Conservation (phyloP, 768 basidiomycete genomes). For the Candolleomyces eurysporus region DNA sequence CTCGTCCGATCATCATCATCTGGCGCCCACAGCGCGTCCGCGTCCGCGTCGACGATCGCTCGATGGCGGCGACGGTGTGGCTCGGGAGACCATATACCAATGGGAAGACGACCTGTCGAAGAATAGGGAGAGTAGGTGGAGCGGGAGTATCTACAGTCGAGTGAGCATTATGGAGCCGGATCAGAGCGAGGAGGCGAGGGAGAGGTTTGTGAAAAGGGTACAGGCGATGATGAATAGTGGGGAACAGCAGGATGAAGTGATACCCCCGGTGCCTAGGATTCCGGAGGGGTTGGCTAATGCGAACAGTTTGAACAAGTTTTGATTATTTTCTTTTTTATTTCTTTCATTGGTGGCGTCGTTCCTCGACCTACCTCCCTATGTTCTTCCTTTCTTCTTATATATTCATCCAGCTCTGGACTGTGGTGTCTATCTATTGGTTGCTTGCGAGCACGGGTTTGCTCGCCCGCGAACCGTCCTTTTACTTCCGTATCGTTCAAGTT, state of each 20-base stretch:
- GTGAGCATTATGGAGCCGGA: conserved; percentile 52
- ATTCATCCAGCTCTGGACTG: too few relatives aligned
- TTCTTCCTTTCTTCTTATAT: too few relatives aligned
- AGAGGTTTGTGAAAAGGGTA: conserved; percentile 49
- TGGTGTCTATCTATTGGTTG: too few relatives aligned
- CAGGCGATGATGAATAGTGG: conserved; percentile 47
- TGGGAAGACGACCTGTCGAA: conserved; percentile 2
- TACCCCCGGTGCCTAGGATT: conserved; percentile 19
- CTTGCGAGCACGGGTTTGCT: too few relatives aligned
- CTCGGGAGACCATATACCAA: conserved; percentile 1
- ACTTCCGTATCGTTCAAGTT: too few relatives aligned
- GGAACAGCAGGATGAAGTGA: conserved; percentile 29
- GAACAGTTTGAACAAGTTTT: conserved; percentile 5
- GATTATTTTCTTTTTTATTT: neutral
- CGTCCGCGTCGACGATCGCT: neutral
- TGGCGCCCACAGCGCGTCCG: too few relatives aligned
- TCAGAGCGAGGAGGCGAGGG: conserved; percentile 48
- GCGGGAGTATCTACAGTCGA: conserved; percentile 48
- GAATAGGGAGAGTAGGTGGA: conserved; percentile 34
- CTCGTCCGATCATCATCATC: too few relatives aligned
- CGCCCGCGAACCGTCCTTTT: too few relatives aligned
- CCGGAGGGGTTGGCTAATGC: conserved; percentile 14
- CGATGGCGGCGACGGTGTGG: neutral
- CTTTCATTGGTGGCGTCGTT: neutral
- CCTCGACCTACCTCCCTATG: too few relatives aligned